These are phyloP conservation scores for Verticillium tricorpus DNA, from an alignment of 2,329 filamentous ascomycete genomes.

Conservation along the genomic window DNA sequence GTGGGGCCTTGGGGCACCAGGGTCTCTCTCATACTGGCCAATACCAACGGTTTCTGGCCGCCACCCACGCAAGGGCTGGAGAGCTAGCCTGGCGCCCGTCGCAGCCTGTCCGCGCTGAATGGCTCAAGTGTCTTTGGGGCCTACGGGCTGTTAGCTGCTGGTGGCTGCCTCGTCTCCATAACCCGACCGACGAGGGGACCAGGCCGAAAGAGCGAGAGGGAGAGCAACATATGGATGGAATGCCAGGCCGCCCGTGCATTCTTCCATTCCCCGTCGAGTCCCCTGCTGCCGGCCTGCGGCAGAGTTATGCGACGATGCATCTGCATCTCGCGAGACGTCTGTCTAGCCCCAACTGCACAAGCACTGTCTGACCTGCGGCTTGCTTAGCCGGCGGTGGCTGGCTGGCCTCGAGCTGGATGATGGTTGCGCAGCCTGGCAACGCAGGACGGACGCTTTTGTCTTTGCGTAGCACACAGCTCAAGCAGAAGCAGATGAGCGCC, in stretches of 20 bases:
- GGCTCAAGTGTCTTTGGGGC: neutral
- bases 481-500: neutral
- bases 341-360: neutral
- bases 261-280: neutral
- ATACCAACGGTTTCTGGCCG: neutral
- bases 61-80: neutral
- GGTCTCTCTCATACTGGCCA: neutral
- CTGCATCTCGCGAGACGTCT: neutral
- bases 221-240: neutral
- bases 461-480: neutral
- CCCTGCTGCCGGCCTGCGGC: neutral
- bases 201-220: neutral
- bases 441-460: neutral
- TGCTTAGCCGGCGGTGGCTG: neutral
- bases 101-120: neutral
- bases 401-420: neutral
- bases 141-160: neutral
- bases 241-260: neutral
- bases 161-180: neutral
- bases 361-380: neutral
- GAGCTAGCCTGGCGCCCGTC: neutral
- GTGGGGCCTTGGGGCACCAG: neutral
- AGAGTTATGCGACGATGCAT: neutral
- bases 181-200: neutral
- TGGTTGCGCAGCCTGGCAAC: neutral